These are phyloP conservation scores for Pyrenochaeta sp. DNA, from an alignment of 2,329 filamentous ascomycete genomes.

Conservation along the genomic window DNA sequence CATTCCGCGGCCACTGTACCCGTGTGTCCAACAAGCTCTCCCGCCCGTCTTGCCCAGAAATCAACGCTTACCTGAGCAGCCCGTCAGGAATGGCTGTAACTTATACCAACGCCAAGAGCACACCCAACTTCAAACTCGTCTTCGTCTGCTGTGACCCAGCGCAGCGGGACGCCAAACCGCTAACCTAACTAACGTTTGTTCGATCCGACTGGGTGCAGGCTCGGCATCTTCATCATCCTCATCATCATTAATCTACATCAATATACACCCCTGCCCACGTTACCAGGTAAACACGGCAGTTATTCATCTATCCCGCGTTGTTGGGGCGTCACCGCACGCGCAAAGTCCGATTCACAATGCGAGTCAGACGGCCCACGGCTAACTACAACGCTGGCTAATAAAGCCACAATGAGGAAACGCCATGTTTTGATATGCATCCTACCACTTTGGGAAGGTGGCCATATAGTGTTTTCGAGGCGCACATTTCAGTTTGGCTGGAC, in stretches of 20 bases:
- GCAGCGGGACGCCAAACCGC: no score
- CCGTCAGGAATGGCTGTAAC: not conserved
- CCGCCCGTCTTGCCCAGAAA: no score
- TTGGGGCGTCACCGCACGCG: not conserved
- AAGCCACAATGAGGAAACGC: no score
- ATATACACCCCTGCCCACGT: constrained; percentile 8
- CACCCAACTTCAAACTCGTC: not conserved
- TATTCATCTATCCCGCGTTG: constrained; percentile 8
- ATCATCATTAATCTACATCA: constrained; percentile 7
- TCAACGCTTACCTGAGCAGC: not conserved
- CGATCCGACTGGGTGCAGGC: not conserved
- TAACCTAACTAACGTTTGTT: not conserved
- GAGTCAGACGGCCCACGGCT: not conserved
- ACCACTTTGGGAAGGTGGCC: not conserved
- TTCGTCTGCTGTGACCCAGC: no score
- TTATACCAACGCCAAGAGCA: not conserved
- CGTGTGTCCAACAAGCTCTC: not conserved
- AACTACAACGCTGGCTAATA: not conserved
- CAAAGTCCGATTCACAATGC: not conserved
- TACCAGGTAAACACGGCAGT: constrained; percentile 8
- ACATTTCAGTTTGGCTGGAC: not conserved
- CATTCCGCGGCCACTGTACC: not conserved
- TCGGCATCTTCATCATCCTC: not conserved
- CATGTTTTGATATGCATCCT: not conserved
- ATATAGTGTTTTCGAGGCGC: not conserved